A percentile compares a stretch with the other conserved stretches of the same genome.
Conservation (phyloP, 2,329 filamentous ascomycete genomes). For the Exophiala calicioides region DNA sequence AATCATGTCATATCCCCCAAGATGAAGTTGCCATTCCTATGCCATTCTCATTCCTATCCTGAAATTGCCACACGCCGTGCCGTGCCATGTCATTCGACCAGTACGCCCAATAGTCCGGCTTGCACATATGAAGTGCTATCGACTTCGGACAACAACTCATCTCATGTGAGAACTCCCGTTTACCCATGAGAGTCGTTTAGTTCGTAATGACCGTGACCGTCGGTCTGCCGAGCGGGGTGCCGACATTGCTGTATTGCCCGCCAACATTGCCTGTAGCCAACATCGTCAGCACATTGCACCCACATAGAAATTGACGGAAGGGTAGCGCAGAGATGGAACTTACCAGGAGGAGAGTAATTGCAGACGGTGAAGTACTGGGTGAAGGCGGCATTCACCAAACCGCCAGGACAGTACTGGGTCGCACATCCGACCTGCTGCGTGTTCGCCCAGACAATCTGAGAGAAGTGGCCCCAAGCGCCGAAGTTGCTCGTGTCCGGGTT, state of each 20-base stretch:
- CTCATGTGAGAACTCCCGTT: not conserved
- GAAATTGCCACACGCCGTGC: no score
- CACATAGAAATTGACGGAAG: no score
- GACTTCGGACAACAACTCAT: not conserved
- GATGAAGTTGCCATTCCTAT: no score
- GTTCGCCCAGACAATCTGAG: constrained; percentile 70
- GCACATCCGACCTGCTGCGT: constrained; percentile 66
- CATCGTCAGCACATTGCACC: no score
- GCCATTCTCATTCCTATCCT: no score
- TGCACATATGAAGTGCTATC: no score
- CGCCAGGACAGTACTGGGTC: constrained; percentile 45
- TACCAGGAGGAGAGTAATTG: constrained; percentile 70
- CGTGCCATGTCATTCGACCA: no score
- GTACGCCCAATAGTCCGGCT: no score
- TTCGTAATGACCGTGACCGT: constrained; percentile 33
- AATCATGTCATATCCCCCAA: no score
- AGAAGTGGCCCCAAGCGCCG: constrained; percentile 70
- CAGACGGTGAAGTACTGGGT: constrained; percentile 74
- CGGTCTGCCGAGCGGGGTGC: constrained; percentile 41
- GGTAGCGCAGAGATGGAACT: not conserved
- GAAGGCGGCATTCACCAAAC: constrained; percentile 44
- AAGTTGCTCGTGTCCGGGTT: constrained; percentile 64
- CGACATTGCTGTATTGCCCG: constrained; percentile 57
- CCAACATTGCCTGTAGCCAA: constrained; percentile 59
- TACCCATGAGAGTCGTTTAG: not conserved